Base-by-base conservation (phyloP, 2,329 filamentous ascomycete species). In the Penicillium hesseltinei region DNA sequence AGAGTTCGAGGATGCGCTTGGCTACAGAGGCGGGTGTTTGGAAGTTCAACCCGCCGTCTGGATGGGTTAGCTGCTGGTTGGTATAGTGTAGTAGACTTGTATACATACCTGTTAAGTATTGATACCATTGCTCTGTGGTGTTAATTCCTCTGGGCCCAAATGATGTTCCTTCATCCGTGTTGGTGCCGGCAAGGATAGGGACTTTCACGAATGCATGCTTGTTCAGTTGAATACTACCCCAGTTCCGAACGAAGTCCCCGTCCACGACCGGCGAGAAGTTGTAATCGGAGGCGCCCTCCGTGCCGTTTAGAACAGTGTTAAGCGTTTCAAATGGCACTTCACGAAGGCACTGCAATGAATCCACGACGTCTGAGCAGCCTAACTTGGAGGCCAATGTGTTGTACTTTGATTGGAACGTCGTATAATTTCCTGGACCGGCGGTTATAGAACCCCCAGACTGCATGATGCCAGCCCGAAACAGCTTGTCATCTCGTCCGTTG, bases 311-410 rank as follows among this genome's bases (percentile, higher is more conserved):
- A 23, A 73, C 73, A 1, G 74, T 64, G 57, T 87, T 82, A 63
- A 90, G 84, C 1, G 75, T 80, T 5, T 82, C 76, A 69, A 87
- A 89, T 29, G 82, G 77, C 2, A 85, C 72, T 1, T 71, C 71
- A 25, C 90, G 85, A 11, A 95, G 82, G 69, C 89, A 92, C 13
- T 80, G 78, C 10, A 91, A 78, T 0, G 84, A 85, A 66, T 89
- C 82, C 1, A 72, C 66, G 1, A 80, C 74, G 4, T 77, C 69
- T 2, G 79, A 75, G 74, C 90, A 94, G 47, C 80, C 86, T 0
- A 84, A 84, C 29, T 78, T 76, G 2, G 72, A 65, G 7, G 88
- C 83, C 3, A 92, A 82, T 0, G 76, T 73, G 66, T 91, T 80
- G 67, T 90, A 92, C 4, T 84, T 75, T 0, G 81, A 56, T 51